Evolutionary conservation across 169 alveolate genomes (phyloP).

Genomic region (Cryptosporidium parvum): DNA sequence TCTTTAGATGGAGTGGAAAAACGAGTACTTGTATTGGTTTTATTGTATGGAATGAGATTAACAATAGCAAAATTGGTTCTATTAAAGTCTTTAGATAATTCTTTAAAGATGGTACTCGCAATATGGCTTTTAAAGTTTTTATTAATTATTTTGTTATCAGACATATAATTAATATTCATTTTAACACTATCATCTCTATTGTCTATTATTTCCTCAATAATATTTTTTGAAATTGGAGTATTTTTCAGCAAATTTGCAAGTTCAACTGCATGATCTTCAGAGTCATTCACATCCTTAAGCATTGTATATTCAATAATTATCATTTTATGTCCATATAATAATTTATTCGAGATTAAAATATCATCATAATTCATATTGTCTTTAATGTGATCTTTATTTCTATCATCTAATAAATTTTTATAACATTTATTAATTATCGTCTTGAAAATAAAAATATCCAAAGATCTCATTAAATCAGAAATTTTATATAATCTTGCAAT

Average conservation of each 20-base stretch:
- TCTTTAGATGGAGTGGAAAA: slow-evolving; percentile 67
- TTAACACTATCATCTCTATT: slow-evolving; percentile 9
- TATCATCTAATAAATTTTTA: slow-evolving; percentile 31
- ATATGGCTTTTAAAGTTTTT: slow-evolving; percentile 16
- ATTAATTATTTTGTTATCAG: background rate
- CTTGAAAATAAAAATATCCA: slow-evolving; percentile 59
- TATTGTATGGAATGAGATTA: slow-evolving; percentile 64
- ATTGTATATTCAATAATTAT: slow-evolving; percentile 78
- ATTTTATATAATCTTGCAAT: slow-evolving; percentile 68
- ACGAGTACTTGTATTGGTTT: slow-evolving; percentile 13
- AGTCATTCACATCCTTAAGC: slow-evolving; percentile 77
- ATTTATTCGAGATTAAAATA: slow-evolving; percentile 21
- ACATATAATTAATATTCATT: background rate
- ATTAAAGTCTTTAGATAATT: slow-evolving; percentile 19
- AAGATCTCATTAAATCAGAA: slow-evolving; percentile 75
- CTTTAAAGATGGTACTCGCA: slow-evolving; percentile 16
- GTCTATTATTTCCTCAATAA: slow-evolving; percentile 11
- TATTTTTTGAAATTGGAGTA: slow-evolving; percentile 54
- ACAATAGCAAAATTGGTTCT: slow-evolving; percentile 62
- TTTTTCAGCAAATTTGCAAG: slow-evolving; percentile 75
- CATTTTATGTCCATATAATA: slow-evolving; percentile 49
- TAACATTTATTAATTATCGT: slow-evolving; percentile 43
- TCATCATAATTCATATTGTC: slow-evolving; percentile 39
- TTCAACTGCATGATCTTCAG: slow-evolving; percentile 75
- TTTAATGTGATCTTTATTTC: slow-evolving; percentile 24